Evolutionary conservation across 176 grass and related monocot species (phyloP).

Genomic region (Raddia distichophylla): DNA sequence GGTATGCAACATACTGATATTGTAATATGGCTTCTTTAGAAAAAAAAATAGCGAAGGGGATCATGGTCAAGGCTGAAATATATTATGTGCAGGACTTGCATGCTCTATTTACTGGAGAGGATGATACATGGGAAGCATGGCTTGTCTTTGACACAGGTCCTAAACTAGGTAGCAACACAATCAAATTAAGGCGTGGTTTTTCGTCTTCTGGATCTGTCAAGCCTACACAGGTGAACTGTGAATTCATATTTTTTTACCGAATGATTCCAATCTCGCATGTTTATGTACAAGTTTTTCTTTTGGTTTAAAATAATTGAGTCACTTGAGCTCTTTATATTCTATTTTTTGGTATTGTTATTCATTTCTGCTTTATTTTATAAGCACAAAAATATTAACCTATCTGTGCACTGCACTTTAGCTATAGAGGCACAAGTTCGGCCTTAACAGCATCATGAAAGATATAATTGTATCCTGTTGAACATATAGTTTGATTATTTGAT

Average conservation of each 20-base stretch:
- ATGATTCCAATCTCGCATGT: background rate
- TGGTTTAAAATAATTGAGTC: background rate
- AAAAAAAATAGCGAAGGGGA: conserved; percentile 5
- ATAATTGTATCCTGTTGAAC: background rate
- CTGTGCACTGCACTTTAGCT: conserved; percentile 2
- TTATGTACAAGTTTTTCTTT: conserved; percentile 13
- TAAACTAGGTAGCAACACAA: conserved; percentile 60
- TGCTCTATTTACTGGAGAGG: conserved; percentile 92
- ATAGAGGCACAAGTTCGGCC: background rate
- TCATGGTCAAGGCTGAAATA: conserved; percentile 38
- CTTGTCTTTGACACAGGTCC: conserved; percentile 81
- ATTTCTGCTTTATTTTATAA: conserved; percentile 30
- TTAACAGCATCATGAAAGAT: conserved; percentile 4
- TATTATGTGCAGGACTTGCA: conserved; percentile 69
- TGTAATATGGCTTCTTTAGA: conserved; percentile 4
- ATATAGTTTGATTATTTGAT: conserved; percentile 21
- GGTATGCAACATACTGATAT: conserved; percentile 52
- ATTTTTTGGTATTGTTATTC: background rate
- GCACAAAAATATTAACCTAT: background rate
- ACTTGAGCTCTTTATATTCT: conserved; percentile 23
- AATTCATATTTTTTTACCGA: conserved; percentile 29
- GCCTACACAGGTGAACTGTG: conserved; percentile 71
- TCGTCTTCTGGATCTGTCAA: conserved; percentile 71
- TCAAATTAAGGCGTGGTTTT: conserved; percentile 95
- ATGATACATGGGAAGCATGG: conserved; percentile 95